Conservation (phyloP, 805 yeast genomes). For the Saccharomycopsis schoenii region DNA sequence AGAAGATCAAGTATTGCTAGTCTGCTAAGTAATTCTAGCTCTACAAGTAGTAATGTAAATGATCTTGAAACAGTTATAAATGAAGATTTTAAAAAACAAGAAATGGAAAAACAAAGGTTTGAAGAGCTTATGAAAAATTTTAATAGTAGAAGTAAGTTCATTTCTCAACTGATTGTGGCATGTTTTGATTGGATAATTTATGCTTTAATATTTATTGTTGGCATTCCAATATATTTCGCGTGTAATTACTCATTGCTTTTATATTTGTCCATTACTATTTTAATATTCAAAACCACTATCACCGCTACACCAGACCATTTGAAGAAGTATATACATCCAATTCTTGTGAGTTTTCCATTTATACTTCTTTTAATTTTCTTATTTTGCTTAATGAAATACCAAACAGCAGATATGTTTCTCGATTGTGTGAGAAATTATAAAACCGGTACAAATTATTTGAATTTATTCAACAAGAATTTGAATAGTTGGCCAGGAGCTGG, state of each 20-base stretch:
- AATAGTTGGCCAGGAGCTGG: conserved; percentile 69
- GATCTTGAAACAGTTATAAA: conserved; percentile 2
- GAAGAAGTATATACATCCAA: conserved; percentile 57
- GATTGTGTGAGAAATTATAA: conserved; percentile 45
- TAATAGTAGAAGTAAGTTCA: conserved; percentile 21
- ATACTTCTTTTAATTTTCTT: conserved; percentile 56
- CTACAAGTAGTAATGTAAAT: not conserved
- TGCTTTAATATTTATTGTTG: conserved; percentile 36
- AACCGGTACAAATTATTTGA: conserved; percentile 58
- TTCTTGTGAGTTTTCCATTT: conserved; percentile 53
- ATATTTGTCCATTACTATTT: conserved; percentile 51
- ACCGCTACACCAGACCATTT: conserved; percentile 36
- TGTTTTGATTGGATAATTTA: conserved; percentile 51
- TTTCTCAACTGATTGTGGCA: conserved; percentile 31
- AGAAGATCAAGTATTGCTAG: not conserved
- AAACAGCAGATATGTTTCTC: conserved; percentile 32
- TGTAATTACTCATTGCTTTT: conserved; percentile 49
- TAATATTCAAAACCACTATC: conserved; percentile 42
- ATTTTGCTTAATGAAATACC: conserved; percentile 40
- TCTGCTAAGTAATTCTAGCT: not conserved
- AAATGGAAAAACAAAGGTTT: conserved; percentile 12
- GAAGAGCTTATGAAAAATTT: conserved; percentile 13
- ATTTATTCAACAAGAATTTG: conserved; percentile 30
- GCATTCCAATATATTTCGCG: conserved; percentile 52
- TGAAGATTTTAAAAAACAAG: conserved; percentile 12